Percentiles rank a stretch among this genome's conserved stretches.
Conservation (phyloP, 129 eudicot genomes). For the Pulicaria dysenterica region DNA sequence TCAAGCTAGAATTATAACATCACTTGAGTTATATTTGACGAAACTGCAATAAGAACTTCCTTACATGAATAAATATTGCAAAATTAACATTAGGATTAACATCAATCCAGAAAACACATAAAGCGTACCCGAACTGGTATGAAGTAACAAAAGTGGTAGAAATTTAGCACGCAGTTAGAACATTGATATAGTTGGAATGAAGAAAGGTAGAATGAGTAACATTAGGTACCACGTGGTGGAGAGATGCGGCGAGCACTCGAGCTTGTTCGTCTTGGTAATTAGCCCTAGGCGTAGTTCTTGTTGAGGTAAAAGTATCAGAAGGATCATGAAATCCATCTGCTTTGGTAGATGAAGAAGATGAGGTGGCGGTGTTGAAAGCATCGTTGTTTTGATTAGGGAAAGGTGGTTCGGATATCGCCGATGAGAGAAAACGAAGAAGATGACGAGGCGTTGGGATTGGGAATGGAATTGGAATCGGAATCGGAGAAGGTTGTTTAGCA, state of each 20-base stretch:
- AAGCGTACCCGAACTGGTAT: too few relatives aligned
- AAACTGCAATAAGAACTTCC: too few relatives aligned
- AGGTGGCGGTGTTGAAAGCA: slow-evolving; percentile 20
- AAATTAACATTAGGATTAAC: too few relatives aligned
- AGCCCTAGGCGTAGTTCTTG: slow-evolving; percentile 37
- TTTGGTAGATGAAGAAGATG: slow-evolving; percentile 19
- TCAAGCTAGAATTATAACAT: too few relatives aligned
- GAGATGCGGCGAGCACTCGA: slow-evolving; percentile 77
- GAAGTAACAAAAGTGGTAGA: too few relatives aligned
- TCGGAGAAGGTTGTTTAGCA: slow-evolving; percentile 9
- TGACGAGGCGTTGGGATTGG: slow-evolving; percentile 1
- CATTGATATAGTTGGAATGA: background rate
- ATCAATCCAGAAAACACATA: too few relatives aligned
- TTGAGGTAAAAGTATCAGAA: slow-evolving; percentile 9
- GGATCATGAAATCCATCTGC: slow-evolving; percentile 26
- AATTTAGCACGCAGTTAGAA: too few relatives aligned
- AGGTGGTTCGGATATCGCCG: slow-evolving; percentile 31
- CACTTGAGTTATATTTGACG: too few relatives aligned
- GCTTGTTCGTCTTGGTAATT: slow-evolving; percentile 71
- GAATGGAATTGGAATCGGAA: background rate
- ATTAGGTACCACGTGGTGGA: slow-evolving; percentile 61
- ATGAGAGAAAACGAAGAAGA: slow-evolving; percentile 36
- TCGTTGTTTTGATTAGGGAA: slow-evolving; percentile 28
- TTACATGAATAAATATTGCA: too few relatives aligned
- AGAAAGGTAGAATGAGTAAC: background rate